Percentiles rank a stretch among this genome's conserved stretches.
These are phyloP conservation scores for Pochonia chlamydosporia DNA, from an alignment of 2,329 filamentous ascomycete genomes.

Conservation along the genomic window DNA sequence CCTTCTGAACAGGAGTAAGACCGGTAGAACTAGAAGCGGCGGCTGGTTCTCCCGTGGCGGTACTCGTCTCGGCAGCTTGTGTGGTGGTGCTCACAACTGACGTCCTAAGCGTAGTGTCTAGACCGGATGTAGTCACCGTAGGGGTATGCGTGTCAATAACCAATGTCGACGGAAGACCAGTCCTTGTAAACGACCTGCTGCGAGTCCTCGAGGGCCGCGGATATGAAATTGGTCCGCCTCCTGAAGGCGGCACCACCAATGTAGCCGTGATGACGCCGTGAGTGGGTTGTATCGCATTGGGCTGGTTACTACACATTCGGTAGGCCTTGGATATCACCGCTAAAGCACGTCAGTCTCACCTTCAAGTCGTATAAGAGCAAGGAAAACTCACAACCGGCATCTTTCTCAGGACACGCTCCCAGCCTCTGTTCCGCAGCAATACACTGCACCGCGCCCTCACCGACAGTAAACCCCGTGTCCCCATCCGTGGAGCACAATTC, in stretches of 20 bases:
- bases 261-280: conserved; percentile 55
- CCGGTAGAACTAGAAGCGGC: conserved; percentile 11
- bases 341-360: conserved; percentile 11
- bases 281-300: conserved; percentile 48
- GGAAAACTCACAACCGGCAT: conserved; percentile 27
- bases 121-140: neutral
- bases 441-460: conserved; percentile 67
- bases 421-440: conserved; percentile 46
- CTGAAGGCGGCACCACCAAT: conserved; percentile 30
- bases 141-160: conserved; percentile 8
- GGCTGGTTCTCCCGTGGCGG: conserved; percentile 4
- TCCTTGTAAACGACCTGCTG: conserved; percentile 1
- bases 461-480: conserved; percentile 58
- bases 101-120: conserved; percentile 1
- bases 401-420: conserved; percentile 45
- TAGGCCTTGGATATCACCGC: conserved; percentile 45
- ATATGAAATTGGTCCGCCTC: conserved; percentile 21
- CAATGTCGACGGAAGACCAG: conserved; percentile 5
- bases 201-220: conserved; percentile 13
- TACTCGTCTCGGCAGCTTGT: neutral
- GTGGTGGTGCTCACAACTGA: conserved; percentile 2
- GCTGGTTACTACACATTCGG: conserved; percentile 49
- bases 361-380: neutral
- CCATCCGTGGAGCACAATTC: conserved; percentile 60
- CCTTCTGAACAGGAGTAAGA: conserved; percentile 40